Conservation (phyloP, 2,329 filamentous ascomycete species). For the Lachnellula occidentalis region DNA sequence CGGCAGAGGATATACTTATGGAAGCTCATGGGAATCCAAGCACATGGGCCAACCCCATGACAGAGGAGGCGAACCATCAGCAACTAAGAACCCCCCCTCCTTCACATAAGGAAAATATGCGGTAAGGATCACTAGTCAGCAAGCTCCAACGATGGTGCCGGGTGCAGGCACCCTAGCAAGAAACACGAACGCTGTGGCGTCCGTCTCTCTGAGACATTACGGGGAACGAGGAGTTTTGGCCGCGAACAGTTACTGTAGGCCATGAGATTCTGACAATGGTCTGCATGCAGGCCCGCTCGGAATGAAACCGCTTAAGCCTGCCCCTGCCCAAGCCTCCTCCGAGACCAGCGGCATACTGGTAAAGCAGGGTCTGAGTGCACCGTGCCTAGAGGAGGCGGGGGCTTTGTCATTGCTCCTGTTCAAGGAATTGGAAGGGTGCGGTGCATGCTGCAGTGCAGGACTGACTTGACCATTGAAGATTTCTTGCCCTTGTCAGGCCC, state of each 20-base stretch:
- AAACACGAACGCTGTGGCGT: conserved; percentile 22
- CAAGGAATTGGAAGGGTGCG: conserved; percentile 1
- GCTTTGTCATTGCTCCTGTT: conserved; percentile 5
- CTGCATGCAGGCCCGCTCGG: conserved; percentile 2
- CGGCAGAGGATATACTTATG: conserved; percentile 19
- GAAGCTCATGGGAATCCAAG: neutral
- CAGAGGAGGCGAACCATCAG: conserved; percentile 12
- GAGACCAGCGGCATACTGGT: neutral
- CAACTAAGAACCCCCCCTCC: conserved; percentile 13
- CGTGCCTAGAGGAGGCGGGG: conserved; percentile 6
- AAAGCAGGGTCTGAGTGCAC: conserved; percentile 14
- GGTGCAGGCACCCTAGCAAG: neutral
- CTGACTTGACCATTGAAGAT: conserved; percentile 6
- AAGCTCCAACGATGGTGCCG: conserved; percentile 14
- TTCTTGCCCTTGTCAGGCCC: neutral
- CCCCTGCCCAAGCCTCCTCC: conserved; percentile 4
- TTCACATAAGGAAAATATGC: conserved; percentile 15
- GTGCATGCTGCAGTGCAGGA: too few relatives aligned
- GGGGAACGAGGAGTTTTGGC: neutral
- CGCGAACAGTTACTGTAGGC: neutral
- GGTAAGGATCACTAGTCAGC: conserved; percentile 12
- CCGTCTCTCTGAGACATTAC: conserved; percentile 14
- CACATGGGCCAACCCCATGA: conserved; percentile 20
- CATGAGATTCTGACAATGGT: neutral
- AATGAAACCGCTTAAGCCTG: conserved; percentile 23